phyloP scores from a whole-genome alignment of 1,284 basidiomycete genomes.

The Rhodotorula sp. region DNA sequence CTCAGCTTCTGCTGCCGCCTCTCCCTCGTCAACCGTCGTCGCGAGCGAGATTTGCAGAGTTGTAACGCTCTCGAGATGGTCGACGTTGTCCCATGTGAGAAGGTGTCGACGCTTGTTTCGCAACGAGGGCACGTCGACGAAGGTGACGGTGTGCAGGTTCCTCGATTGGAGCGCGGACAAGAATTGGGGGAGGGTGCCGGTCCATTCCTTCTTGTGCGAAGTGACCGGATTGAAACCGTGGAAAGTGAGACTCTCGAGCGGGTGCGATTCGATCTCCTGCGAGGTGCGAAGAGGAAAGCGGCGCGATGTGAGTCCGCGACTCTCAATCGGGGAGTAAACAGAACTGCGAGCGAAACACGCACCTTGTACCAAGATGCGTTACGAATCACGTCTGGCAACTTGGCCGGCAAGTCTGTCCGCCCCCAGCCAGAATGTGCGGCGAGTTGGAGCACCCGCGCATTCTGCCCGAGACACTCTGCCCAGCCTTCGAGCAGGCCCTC shows the following conservation, averaged over 20 bases:
- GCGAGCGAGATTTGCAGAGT: slow-evolving; percentile 23
- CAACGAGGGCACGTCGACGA: slow-evolving; percentile 27
- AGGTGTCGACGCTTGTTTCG: slow-evolving; percentile 10
- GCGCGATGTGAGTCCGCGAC: neutral
- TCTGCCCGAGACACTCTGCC: slow-evolving; percentile 8
- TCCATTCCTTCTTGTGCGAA: slow-evolving; percentile 21
- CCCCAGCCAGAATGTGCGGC: slow-evolving; percentile 27
- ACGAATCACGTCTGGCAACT: slow-evolving; percentile 5
- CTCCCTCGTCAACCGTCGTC: slow-evolving; percentile 5
- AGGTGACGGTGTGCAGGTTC: slow-evolving; percentile 10
- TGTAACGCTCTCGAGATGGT: slow-evolving; percentile 3
- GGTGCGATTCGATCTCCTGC: slow-evolving; percentile 14
- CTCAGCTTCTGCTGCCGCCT: slow-evolving; percentile 3
- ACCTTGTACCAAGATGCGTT: slow-evolving; percentile 22
- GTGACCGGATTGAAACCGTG: slow-evolving; percentile 33
- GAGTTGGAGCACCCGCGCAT: slow-evolving; percentile 15
- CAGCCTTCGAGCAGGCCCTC: slow-evolving; percentile 19
- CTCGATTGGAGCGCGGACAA: slow-evolving; percentile 3
- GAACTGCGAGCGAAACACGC: neutral
- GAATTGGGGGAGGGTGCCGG: slow-evolving; percentile 8
- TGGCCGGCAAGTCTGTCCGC: slow-evolving; percentile 20
- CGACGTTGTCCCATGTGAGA: slow-evolving; percentile 15
- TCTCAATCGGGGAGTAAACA: too few species aligned
- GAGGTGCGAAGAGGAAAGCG: neutral
- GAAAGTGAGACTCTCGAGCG: slow-evolving; percentile 16